Evolutionary conservation across 2,329 filamentous ascomycete genomes (phyloP).

Genomic region (Cucurbitaria berberidis): DNA sequence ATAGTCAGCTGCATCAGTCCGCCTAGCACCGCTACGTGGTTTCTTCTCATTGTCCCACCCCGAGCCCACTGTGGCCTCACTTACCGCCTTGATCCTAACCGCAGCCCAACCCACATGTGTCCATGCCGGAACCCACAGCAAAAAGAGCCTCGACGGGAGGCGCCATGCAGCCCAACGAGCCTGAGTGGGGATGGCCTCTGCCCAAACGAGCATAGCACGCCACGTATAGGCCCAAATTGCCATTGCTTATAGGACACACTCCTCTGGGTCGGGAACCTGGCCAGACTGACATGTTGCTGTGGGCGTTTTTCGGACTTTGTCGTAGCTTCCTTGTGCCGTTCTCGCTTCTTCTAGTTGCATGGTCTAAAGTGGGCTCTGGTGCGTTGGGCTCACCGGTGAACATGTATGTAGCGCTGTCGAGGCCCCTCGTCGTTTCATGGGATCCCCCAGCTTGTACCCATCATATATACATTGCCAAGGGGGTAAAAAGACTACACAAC

Average conservation of each 20-base stretch:
- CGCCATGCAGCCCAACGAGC: constrained; percentile 28
- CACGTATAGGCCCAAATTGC: constrained; percentile 22
- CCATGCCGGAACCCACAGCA: constrained; percentile 9
- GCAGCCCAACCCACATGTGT: constrained; percentile 20
- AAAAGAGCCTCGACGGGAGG: constrained; percentile 23
- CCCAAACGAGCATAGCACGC: constrained; percentile 9
- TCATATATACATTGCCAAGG: not conserved
- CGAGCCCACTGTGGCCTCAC: constrained; percentile 7
- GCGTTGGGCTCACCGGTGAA: constrained; percentile 14
- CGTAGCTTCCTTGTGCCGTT: constrained; percentile 5
- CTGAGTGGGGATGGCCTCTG: constrained; percentile 5
- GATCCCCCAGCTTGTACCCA: not conserved
- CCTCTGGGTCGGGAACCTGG: constrained; percentile 3
- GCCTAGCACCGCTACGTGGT: constrained; percentile 24
- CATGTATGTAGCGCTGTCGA: constrained; percentile 6
- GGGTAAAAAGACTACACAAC: not conserved
- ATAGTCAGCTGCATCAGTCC: not conserved
- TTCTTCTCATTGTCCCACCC: constrained; percentile 15
- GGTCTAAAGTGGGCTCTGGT: not conserved
- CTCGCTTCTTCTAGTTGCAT: constrained; percentile 18
- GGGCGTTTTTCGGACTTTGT: not conserved
- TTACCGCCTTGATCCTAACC: constrained; percentile 12
- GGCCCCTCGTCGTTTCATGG: not conserved
- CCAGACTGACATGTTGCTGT: constrained; percentile 3
- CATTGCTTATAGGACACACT: constrained; percentile 1